phyloP scores from a whole-genome alignment of 192 early-diverging fungal genomes.

The Entomortierella lignicola region DNA sequence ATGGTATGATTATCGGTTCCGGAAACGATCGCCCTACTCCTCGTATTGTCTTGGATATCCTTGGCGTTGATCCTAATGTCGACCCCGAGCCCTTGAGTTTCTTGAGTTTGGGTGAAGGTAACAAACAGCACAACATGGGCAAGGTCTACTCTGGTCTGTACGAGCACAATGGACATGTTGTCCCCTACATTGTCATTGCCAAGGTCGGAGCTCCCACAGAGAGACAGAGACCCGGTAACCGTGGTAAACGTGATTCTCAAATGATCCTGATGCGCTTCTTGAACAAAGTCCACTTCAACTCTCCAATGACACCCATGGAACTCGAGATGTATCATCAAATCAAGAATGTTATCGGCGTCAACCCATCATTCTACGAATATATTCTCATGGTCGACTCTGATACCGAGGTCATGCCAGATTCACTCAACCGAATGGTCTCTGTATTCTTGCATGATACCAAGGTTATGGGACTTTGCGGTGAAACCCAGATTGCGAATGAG shows the following conservation, averaged over 20 bases:
- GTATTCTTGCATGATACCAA: slow-evolving; percentile 90
- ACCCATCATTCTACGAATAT: slow-evolving; percentile 96
- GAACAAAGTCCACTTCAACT: slow-evolving; percentile 95
- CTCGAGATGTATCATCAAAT: slow-evolving; percentile 99
- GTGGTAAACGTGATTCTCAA: slow-evolving; percentile 99
- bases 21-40: slow-evolving; percentile 98
- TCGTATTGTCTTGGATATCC: slow-evolving; percentile 95
- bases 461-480: slow-evolving; percentile 96
- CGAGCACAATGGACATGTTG: slow-evolving; percentile 91
- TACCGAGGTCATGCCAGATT: slow-evolving; percentile 90
- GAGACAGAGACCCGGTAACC: slow-evolving; percentile 90
- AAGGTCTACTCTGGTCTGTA: slow-evolving; percentile 98
- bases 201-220: slow-evolving; percentile 94
- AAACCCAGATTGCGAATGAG: slow-evolving; percentile 94
- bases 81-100: slow-evolving; percentile 90
- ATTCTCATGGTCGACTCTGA: slow-evolving; percentile 99
- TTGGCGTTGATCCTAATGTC: slow-evolving; percentile 87
- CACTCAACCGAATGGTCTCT: slow-evolving; percentile 92
- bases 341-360: slow-evolving; percentile 98
- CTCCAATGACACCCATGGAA: slow-evolving; percentile 94
- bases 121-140: slow-evolving; percentile 94
- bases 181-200: slow-evolving; percentile 96
- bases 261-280: slow-evolving; percentile 98
- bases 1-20: slow-evolving; percentile 97
- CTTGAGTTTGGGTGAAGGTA: slow-evolving; percentile 90